Base-by-base conservation (phyloP, 2,329 filamentous ascomycete genomes). In the Phaeosphaeria sp. region DNA sequence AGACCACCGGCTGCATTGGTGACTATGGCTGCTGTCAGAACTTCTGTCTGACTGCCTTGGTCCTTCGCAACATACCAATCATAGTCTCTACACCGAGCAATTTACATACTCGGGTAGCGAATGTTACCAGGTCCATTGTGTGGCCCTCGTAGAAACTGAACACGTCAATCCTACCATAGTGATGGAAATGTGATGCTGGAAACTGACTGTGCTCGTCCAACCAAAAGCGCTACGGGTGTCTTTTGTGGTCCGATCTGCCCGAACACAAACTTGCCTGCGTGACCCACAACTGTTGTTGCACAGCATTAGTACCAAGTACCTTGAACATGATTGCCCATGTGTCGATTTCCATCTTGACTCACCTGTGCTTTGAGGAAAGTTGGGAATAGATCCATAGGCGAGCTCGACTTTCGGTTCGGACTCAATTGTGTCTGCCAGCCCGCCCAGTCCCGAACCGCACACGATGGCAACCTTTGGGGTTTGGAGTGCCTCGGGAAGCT, bases 1-100 rank as follows among this genome's bases (percentile, higher is more conserved):
- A 90, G 74, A 13, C 86, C 87, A 56, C 88, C 88, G 42, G 87
- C 86, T 44, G 88, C 87, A 72, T 90, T 90, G 44, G 87, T 90
- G 63, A 89, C 85, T 85, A 59, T 43, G 25, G 52, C 22, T 53
- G 23, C n/a, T 41, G 59, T 71, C 47, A 75, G 63, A 58, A 42
- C 25, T 25, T 47, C 30, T 11, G 25, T 46, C 33, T 42, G 25
- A 11, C 43, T 33, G 21, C 18, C 55, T 1, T 9, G 42, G 52
- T 6, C n/a, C 44, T 9, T 18, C 27, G 9, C n/a, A 21, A 62
- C 76, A 74, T 69, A 85, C 83, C 80, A 62, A 87, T 81, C 65
- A 89, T 81, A 1, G 82, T 85, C 62, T 87, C 80, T 20, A 89
- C 80, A 22, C 86, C 87, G 10, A 90, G 75, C 0, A 86, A 72